Conservation (phyloP, 192 early-diverging fungal genomes). For the Coemansia sp. region DNA sequence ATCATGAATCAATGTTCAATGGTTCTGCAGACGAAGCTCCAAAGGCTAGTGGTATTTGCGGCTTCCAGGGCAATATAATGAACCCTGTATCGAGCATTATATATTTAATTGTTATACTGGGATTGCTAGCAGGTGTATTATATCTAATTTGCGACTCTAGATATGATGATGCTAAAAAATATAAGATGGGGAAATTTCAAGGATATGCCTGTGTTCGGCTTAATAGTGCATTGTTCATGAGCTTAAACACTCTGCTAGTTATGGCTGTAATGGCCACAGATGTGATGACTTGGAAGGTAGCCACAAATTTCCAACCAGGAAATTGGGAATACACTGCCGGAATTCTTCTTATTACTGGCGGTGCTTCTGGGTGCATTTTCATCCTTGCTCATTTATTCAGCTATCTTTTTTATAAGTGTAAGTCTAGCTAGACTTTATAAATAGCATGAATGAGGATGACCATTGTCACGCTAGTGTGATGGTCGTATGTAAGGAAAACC, state of each 20-base stretch:
- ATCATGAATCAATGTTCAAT: no score
- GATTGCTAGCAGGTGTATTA: background rate
- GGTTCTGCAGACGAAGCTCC: no score
- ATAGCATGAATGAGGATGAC: no score
- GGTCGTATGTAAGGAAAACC: no score
- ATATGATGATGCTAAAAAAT: no score
- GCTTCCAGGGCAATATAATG: constrained; percentile 4
- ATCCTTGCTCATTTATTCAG: background rate
- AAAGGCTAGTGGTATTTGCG: background rate
- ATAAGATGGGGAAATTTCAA: background rate
- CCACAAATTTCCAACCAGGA: background rate
- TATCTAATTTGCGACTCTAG: no score
- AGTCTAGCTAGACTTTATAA: no score
- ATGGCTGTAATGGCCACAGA: background rate
- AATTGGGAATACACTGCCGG: background rate
- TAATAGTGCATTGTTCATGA: background rate
- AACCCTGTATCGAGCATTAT: background rate
- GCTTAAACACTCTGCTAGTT: background rate
- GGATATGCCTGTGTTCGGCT: background rate
- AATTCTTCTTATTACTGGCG: background rate
- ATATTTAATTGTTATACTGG: background rate
- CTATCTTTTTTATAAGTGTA: no score
- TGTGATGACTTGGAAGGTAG: background rate
- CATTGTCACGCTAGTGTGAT: no score
- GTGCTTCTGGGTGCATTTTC: background rate